phyloP scores from a whole-genome alignment of 768 basidiomycete species.

The Naganishia friedmannii region DNA sequence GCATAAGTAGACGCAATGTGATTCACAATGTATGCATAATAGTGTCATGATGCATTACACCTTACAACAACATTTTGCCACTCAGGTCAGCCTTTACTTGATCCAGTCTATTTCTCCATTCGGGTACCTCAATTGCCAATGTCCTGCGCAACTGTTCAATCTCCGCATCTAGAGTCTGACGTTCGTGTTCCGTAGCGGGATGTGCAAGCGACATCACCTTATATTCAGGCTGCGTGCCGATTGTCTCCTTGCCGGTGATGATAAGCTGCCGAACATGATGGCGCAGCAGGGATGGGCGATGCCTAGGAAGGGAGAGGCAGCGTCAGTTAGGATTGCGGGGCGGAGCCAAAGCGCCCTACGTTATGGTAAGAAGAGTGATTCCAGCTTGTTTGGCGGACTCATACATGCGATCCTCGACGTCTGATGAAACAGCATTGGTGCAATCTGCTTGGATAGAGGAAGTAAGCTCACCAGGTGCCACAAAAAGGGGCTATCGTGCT shows the following conservation, averaged over 20 bases:
- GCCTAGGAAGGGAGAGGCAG: conserved; percentile 51
- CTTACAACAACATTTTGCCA: not conserved
- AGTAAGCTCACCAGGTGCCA: not conserved
- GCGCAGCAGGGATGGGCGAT: conserved; percentile 73
- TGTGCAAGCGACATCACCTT: conserved; percentile 40
- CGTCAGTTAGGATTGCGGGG: not conserved
- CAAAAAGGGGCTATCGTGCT: conserved; percentile 40
- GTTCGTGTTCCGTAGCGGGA: conserved; percentile 45
- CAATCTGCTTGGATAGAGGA: conserved; percentile 61
- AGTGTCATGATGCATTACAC: too few relatives aligned
- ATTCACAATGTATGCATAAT: too few relatives aligned
- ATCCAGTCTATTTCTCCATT: conserved; percentile 67
- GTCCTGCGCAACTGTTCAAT: conserved; percentile 65
- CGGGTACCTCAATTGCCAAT: conserved; percentile 63
- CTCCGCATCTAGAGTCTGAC: conserved; percentile 69
- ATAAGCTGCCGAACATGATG: conserved; percentile 60
- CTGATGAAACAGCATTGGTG: conserved; percentile 90
- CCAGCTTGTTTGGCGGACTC: conserved; percentile 82
- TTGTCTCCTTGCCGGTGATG: conserved; percentile 18
- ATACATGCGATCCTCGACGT: conserved; percentile 95
- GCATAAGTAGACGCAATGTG: too few relatives aligned
- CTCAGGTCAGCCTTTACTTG: conserved; percentile 17
- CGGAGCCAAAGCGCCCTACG: conserved; percentile 47
- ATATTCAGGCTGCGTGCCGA: conserved; percentile 20
- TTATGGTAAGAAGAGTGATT: conserved; percentile 90